Evolutionary conservation across 1,139 yeast genomes (phyloP).

Genomic region (Lodderomyces metapsilosis): DNA sequence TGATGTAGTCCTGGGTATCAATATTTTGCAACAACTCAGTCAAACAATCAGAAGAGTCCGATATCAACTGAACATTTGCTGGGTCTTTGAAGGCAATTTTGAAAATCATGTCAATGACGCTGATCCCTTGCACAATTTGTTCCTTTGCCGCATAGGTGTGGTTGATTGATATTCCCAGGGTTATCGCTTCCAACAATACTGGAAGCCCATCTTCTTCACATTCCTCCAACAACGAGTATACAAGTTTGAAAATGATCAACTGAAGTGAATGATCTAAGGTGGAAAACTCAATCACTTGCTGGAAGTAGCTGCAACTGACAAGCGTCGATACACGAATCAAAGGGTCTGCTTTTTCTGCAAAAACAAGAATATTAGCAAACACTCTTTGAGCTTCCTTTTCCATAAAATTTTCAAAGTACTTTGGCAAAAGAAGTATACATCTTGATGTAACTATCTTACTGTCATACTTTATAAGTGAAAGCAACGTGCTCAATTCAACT

Average conservation of each 20-base stretch:
- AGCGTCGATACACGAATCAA: conserved; percentile 41
- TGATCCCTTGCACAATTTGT: conserved; percentile 16
- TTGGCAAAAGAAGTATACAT: conserved; percentile 52
- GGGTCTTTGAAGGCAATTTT: conserved; percentile 71
- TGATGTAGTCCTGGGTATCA: conserved; percentile 42
- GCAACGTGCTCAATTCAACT: conserved; percentile 22
- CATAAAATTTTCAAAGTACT: conserved; percentile 52
- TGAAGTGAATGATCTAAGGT: conserved; percentile 22
- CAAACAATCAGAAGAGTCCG: conserved; percentile 62
- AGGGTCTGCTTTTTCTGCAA: conserved; percentile 20
- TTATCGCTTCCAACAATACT: conserved; percentile 67
- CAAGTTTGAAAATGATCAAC: conserved; percentile 26
- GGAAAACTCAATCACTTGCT: conserved; percentile 43
- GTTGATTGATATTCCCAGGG: conserved; percentile 50
- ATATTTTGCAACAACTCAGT: conserved; percentile 54
- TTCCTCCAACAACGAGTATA: conserved; percentile 48
- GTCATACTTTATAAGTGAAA: conserved; percentile 18
- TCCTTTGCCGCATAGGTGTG: conserved; percentile 35
- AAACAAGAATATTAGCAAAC: conserved; percentile 33
- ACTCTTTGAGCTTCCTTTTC: conserved; percentile 32
- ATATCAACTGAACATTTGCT: conserved; percentile 65
- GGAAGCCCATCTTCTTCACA: conserved; percentile 84
- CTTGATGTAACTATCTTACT: conserved; percentile 42
- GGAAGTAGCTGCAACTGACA: conserved; percentile 55
- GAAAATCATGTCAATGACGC: conserved; percentile 55